Conservation (phyloP, 1,284 basidiomycete species). For the Omphalotus olearius region DNA sequence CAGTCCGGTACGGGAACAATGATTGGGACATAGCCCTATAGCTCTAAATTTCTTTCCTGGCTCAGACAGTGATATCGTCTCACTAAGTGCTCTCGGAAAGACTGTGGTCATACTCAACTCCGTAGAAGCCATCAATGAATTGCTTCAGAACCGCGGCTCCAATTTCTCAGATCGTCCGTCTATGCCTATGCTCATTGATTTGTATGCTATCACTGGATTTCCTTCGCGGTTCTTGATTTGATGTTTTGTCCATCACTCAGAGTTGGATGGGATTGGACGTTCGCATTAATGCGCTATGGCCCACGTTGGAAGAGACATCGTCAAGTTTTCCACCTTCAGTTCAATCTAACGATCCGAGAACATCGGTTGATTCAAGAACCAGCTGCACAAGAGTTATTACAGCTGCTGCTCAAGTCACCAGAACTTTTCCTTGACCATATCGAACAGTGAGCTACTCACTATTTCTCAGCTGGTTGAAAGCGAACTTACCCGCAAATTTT, state of each 20-base stretch:
- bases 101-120: slow-evolving; percentile 9
- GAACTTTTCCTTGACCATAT: background rate
- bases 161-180: background rate
- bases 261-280: slow-evolving; percentile 1
- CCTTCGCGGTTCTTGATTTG: background rate
- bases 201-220: background rate
- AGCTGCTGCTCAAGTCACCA: background rate
- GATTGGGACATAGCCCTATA: no score
- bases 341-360: background rate
- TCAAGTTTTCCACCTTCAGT: background rate
- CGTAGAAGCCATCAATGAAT: slow-evolving; percentile 8
- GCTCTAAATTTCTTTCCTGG: no score
- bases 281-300: background rate
- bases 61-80: no score
- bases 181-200: slow-evolving; percentile 1
- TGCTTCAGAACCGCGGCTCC: slow-evolving; percentile 8
- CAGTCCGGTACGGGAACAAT: no score
- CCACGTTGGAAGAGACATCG: background rate
- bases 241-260: background rate
- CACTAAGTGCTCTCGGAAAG: no score
- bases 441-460: background rate
- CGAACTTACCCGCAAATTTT: no score
- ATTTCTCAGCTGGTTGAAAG: no score
- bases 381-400: background rate
- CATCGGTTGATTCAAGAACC: background rate